Base-by-base conservation (phyloP, 2,329 filamentous ascomycete genomes). In the Exophiala dermatitidis region DNA sequence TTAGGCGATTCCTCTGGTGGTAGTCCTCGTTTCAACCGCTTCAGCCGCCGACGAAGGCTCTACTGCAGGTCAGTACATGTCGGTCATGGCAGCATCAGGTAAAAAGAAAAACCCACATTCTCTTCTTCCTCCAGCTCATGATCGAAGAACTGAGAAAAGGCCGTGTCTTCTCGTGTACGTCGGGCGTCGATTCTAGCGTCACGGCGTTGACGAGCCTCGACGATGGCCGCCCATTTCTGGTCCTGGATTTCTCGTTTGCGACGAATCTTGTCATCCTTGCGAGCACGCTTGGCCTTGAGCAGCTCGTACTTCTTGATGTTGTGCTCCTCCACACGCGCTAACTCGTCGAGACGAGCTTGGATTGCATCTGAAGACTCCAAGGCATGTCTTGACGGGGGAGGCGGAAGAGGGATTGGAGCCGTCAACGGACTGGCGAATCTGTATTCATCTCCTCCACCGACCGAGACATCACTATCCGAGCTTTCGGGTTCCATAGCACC, bases 121-220 rank as follows among this genome's bases (percentile, higher is more conserved):
- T 62, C 60, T 52, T 63, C 58, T n/a, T 63, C 61, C 38, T 62
- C 59, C 5, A 62, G 47, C 6, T 62, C 53, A 41, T 58, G 51
- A 36, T 63, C 59, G 40, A 59, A 52, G 37, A 60, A 60, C 12
- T 56, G 58, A n/a, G 49, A 37, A 41, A 63, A 63, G 5, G 56
- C 58, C 28, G 56, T 53, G 52, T 63, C 60, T 50, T 63, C 61
- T 36, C 58, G 41, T 40, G 48, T 49, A 5, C 61, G 58, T 7
- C 61, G 59, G 4, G 49, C 46, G 31, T 50, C 52, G 42, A 63
- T 62, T 42, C 57, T 51, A 7, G 47, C 45, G 37, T 63, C 61
- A 33, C 61, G 52, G 30, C 61, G 61, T 46, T 53, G 53, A 36
- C 61, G 61, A 30, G 59, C 59, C 9, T 61, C 58, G 19, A 57